These are phyloP conservation scores for Cryptococcus sp. DNA, from an alignment of 1,284 basidiomycete species.

Conservation along the genomic window DNA sequence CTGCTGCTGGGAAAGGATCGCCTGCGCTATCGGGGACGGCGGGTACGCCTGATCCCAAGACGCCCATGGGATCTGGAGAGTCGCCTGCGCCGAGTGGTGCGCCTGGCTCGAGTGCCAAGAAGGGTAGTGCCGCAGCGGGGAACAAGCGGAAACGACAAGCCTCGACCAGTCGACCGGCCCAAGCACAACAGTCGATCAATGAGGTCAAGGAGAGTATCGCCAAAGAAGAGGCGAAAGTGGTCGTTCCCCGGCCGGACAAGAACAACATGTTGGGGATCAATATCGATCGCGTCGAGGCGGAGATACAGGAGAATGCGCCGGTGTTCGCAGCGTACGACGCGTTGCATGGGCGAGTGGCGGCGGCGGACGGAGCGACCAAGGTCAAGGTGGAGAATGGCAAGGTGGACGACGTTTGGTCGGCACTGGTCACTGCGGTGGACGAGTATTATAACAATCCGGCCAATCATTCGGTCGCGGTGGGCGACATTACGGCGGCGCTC, in stretches of 20 bases:
- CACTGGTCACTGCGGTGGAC: conserved; percentile 4
- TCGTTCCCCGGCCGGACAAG: conserved; percentile 1
- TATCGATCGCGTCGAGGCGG: conserved; percentile 13
- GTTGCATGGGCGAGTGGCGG: conserved; percentile 8
- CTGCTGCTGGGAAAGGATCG: conserved; percentile 10
- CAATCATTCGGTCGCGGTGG: not conserved
- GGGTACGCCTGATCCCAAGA: conserved; percentile 21
- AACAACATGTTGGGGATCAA: conserved; percentile 21
- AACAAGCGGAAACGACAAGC: conserved; percentile 17
- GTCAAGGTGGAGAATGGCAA: not conserved
- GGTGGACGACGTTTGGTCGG: conserved; percentile 5
- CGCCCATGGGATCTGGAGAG: conserved; percentile 10
- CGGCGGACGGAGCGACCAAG: not conserved
- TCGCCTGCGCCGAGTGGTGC: conserved; percentile 8
- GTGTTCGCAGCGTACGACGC: conserved; percentile 23
- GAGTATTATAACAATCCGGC: conserved; percentile 2
- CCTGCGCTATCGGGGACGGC: conserved; percentile 12
- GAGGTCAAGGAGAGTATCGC: conserved; percentile 14
- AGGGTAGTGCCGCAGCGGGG: conserved; percentile 5
- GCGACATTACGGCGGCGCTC: not conserved
- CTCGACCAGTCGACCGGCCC: conserved; percentile 7
- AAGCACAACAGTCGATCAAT: conserved; percentile 6
- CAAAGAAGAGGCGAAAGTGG: not conserved
- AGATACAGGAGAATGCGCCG: conserved; percentile 13
- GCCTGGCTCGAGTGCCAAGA: conserved; percentile 8